Percentiles rank a stretch among this genome's conserved stretches.
phyloP scores from a whole-genome alignment of 2,329 filamentous ascomycete genomes.

The Tolypocladium inflatum region DNA sequence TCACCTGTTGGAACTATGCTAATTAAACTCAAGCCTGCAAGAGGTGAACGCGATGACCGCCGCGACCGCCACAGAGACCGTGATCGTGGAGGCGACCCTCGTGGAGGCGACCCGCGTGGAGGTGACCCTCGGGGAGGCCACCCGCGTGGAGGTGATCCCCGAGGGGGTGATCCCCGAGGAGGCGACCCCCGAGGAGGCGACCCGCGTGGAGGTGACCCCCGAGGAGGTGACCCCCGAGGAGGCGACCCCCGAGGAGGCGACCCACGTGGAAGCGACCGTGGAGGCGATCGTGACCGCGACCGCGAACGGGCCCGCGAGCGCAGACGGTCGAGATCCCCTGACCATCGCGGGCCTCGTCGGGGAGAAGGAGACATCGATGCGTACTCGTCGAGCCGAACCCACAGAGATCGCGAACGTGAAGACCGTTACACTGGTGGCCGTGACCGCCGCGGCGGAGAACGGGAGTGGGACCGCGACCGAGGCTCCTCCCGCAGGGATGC shows the following conservation, averaged over 20 bases:
- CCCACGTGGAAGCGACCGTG: constrained; percentile 26
- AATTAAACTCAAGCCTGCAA: neutral
- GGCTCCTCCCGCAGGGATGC: constrained; percentile 50
- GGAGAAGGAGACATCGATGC: constrained; percentile 74
- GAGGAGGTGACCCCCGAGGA: constrained; percentile 16
- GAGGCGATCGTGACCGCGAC: constrained; percentile 24
- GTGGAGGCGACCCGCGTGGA: constrained; percentile 25
- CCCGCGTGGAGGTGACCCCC: constrained; percentile 22
- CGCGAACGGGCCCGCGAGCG: constrained; percentile 43
- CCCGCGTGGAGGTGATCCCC: constrained; percentile 23
- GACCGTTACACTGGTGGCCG: constrained; percentile 70
- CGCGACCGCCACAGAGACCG: constrained; percentile 16
- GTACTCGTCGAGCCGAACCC: constrained; percentile 88
- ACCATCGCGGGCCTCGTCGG: constrained; percentile 56
- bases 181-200: no score
- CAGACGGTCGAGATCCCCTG: constrained; percentile 80
- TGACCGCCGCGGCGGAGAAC: constrained; percentile 55
- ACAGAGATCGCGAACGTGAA: constrained; percentile 87
- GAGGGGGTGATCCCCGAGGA: constrained; percentile 33
- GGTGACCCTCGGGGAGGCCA: constrained; percentile 25
- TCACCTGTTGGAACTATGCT: neutral
- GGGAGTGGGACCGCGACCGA: constrained; percentile 68
- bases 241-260: constrained; percentile 44
- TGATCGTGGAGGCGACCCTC: constrained; percentile 71
- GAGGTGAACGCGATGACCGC: constrained; percentile 4